These are phyloP conservation scores for Macroventuria anomochaeta DNA, from an alignment of 2,329 filamentous ascomycete species.

Conservation along the genomic window DNA sequence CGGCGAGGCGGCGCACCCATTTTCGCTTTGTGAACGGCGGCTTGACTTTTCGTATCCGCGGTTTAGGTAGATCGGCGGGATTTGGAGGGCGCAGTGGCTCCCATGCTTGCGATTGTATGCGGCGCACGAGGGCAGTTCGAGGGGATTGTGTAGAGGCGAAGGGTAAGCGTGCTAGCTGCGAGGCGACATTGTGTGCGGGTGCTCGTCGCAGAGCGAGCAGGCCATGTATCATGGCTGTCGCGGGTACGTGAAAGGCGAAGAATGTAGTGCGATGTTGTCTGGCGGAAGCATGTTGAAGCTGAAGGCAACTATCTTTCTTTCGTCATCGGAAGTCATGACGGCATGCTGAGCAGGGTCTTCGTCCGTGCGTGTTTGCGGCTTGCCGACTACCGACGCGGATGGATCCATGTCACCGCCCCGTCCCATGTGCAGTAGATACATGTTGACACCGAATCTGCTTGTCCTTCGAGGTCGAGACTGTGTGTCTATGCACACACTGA, in stretches of 20 bases:
- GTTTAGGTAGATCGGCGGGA: slow-evolving; percentile 73
- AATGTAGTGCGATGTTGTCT: not conserved
- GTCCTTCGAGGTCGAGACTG: not conserved
- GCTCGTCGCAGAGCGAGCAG: slow-evolving; percentile 43
- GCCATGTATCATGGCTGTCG: slow-evolving; percentile 50
- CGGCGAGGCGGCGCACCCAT: slow-evolving; percentile 77
- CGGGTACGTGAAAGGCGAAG: not conserved
- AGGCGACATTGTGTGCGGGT: slow-evolving; percentile 27
- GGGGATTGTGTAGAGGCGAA: slow-evolving; percentile 19
- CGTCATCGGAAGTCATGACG: slow-evolving; percentile 32
- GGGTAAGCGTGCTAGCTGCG: slow-evolving; percentile 29
- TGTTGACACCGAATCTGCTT: not conserved
- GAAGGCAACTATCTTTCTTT: slow-evolving; percentile 5
- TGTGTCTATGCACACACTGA: too few species aligned
- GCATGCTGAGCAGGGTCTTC: slow-evolving; percentile 24
- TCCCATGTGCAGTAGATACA: not conserved
- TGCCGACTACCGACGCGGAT: slow-evolving; percentile 15
- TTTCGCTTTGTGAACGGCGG: slow-evolving; percentile 72
- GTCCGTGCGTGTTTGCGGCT: slow-evolving; percentile 5
- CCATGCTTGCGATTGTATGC: slow-evolving; percentile 48
- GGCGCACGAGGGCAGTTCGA: slow-evolving; percentile 31
- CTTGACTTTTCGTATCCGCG: slow-evolving; percentile 63
- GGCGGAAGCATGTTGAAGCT: slow-evolving; percentile 5
- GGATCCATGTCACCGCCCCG: not conserved
- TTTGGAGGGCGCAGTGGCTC: slow-evolving; percentile 68